Percentiles rank a stretch among this genome's conserved stretches.
Conservation (phyloP, 768 basidiomycete genomes). For the Clathrus columnatus region DNA sequence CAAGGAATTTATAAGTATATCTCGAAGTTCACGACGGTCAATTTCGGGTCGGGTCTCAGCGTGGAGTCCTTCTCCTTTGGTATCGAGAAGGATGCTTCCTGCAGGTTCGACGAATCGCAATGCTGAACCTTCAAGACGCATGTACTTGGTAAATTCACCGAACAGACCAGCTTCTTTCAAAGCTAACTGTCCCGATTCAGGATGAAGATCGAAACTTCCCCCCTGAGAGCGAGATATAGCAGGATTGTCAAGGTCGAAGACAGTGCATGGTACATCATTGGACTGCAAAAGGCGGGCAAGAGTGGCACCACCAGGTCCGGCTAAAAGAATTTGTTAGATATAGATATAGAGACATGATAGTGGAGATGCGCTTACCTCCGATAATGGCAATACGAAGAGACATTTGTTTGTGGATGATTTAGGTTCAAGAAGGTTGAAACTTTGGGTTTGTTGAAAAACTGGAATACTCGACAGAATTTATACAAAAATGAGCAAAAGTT, state of each 20-base stretch:
- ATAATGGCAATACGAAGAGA: neutral
- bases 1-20: conserved; percentile 14
- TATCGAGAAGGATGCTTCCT: neutral
- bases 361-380: neutral
- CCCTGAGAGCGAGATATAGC: conserved; percentile 14
- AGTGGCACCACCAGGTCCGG: conserved; percentile 21
- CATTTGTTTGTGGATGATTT: neutral
- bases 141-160: conserved; percentile 16
- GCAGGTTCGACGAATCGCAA: conserved; percentile 16
- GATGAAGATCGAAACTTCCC: conserved; percentile 24
- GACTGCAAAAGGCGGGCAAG: conserved; percentile 22
- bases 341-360: conserved; percentile 3
- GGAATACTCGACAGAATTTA: neutral
- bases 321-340: conserved; percentile 17
- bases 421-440: neutral
- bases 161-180: conserved; percentile 17
- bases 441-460: neutral
- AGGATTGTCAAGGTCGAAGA: conserved; percentile 20
- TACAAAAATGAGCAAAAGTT: no score
- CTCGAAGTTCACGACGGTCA: conserved; percentile 1
- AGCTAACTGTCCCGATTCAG: conserved; percentile 18
- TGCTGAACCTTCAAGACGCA: conserved; percentile 16
- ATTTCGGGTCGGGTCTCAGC: neutral
- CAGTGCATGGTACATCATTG: conserved; percentile 12
- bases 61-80: neutral